phyloP scores from a whole-genome alignment of 352 stramenopile genomes.

The Phytophthora parvispora region DNA sequence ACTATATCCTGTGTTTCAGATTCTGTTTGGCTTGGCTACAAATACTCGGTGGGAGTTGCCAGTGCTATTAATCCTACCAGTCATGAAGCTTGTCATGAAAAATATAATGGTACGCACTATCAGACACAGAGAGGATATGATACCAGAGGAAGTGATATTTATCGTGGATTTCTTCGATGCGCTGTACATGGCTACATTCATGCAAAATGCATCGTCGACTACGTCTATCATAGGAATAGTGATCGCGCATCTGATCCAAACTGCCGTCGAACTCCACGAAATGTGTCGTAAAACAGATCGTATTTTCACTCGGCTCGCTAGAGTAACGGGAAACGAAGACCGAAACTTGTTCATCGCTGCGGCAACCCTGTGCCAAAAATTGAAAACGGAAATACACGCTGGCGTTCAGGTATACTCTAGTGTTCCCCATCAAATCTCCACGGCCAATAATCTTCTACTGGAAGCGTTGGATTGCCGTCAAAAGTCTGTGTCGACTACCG shows the following conservation, averaged over 20 bases:
- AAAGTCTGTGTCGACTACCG: not conserved
- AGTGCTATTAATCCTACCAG: not conserved
- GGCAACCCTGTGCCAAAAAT: not conserved
- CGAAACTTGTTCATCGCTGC: not conserved
- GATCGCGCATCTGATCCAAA: constrained; percentile 9
- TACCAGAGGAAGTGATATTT: constrained; percentile 9
- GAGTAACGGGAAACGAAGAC: not conserved
- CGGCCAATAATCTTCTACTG: not conserved
- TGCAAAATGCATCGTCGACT: constrained; percentile 20
- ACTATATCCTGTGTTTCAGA: not conserved
- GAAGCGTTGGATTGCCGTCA: not conserved
- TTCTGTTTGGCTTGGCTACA: not conserved
- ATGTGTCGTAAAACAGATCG: not conserved
- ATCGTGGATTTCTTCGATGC: constrained; percentile 19
- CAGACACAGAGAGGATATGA: constrained; percentile 2
- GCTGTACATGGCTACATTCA: constrained; percentile 16
- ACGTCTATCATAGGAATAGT: constrained; percentile 12
- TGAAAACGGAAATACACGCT: not conserved
- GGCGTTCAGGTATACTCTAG: not conserved
- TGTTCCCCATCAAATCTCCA: not conserved
- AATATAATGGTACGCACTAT: not conserved
- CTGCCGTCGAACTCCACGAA: not conserved
- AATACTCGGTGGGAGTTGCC: not conserved
- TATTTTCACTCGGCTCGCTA: not conserved
- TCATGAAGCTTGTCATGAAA: constrained; percentile 16